Conservation (phyloP, 2,329 filamentous ascomycete genomes). For the Neoascochyta sp. region DNA sequence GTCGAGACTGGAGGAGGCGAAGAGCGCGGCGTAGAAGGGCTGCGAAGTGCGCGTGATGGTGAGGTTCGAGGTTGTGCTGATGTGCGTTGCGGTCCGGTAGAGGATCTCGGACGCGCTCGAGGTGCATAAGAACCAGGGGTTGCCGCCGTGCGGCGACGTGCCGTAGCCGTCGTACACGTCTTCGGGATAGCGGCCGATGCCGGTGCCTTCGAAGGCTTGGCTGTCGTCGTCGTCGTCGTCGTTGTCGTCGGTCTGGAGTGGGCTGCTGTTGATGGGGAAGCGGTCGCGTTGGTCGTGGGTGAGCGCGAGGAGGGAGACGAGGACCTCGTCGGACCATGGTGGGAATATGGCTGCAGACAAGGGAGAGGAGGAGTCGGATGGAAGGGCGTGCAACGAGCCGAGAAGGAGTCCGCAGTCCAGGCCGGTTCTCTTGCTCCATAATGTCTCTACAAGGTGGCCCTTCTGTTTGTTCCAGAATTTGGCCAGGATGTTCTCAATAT, state of each 20-base stretch:
- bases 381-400: constrained; percentile 36
- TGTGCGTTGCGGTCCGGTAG: constrained; percentile 35
- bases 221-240: constrained; percentile 6
- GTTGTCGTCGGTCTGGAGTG: constrained; percentile 9
- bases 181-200: constrained; percentile 44
- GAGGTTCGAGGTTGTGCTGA: constrained; percentile 25
- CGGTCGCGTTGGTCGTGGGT: constrained; percentile 34
- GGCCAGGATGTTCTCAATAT: constrained; percentile 32
- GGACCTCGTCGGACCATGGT: constrained; percentile 39
- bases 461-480: constrained; percentile 39
- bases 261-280: constrained; percentile 39
- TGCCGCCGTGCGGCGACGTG: constrained; percentile 28
- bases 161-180: constrained; percentile 42
- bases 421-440: constrained; percentile 32
- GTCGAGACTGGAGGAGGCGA: constrained; percentile 23
- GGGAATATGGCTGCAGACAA: constrained; percentile 20
- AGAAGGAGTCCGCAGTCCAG: constrained; percentile 41
- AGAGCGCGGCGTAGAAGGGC: constrained; percentile 39
- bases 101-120: constrained; percentile 40
- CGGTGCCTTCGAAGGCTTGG: constrained; percentile 29
- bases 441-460: constrained; percentile 37
- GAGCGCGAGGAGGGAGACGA: constrained; percentile 36
- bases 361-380: constrained; percentile 15
- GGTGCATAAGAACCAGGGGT: constrained; percentile 46
- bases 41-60: constrained; percentile 28